These are phyloP conservation scores for Mortierella hygrophila DNA, from an alignment of 192 early-diverging fungal species.

Conservation along the genomic window DNA sequence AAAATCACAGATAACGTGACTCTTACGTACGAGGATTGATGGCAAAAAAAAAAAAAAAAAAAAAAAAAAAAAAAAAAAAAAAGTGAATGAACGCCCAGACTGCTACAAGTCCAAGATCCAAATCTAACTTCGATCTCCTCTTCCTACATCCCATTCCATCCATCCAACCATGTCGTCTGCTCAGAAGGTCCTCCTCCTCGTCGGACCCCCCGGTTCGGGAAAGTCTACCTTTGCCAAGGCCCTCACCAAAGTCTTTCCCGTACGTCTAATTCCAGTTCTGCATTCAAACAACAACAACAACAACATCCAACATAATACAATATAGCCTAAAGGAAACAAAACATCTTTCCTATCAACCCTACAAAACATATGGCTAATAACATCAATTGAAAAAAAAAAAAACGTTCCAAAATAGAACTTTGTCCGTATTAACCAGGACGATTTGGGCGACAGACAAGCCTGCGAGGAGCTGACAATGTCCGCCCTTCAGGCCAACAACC, in stretches of 20 bases:
- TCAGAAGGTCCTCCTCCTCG: slow-evolving; percentile 73
- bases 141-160: background rate
- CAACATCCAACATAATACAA: background rate
- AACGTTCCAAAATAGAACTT: slow-evolving; percentile 55
- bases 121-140: slow-evolving; percentile 1
- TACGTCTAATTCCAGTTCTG: slow-evolving; percentile 13
- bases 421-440: slow-evolving; percentile 83
- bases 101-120: background rate
- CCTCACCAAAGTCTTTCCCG: slow-evolving; percentile 50
- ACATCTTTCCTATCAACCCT: background rate
- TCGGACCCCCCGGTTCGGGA: slow-evolving; percentile 83
- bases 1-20: background rate
- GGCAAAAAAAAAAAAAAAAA: slow-evolving; percentile 2
- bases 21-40: background rate
- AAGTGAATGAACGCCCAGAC: background rate
- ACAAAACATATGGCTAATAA: background rate
- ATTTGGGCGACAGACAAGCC: slow-evolving; percentile 71
- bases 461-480: slow-evolving; percentile 70
- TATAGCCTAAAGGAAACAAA: background rate
- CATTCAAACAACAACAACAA: background rate
- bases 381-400: no score
- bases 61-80: slow-evolving; percentile 2
- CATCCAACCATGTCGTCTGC: slow-evolving; percentile 29
- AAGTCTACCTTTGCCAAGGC: slow-evolving; percentile 78
- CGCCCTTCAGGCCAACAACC: slow-evolving; percentile 44